Evolutionary conservation across 1,284 basidiomycete genomes (phyloP).

Genomic region (Gymnopus androsaceus): DNA sequence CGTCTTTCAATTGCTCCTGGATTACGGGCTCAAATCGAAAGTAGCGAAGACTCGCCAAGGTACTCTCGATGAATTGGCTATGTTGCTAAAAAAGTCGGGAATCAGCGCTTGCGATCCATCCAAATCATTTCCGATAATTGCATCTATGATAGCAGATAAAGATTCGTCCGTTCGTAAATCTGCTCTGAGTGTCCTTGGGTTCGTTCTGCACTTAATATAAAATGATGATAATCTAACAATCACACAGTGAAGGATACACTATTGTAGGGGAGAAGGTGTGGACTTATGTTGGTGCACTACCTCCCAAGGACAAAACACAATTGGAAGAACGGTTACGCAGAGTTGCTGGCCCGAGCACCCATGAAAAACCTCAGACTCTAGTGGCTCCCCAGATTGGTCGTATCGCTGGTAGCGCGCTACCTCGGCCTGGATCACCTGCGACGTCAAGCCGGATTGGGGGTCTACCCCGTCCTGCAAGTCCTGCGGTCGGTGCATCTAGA

Average conservation of each 20-base stretch:
- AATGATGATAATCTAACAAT: conserved; percentile 14
- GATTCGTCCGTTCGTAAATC: conserved; percentile 86
- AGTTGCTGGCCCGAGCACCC: conserved; percentile 65
- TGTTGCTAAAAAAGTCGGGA: conserved; percentile 81
- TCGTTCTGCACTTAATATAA: conserved; percentile 11
- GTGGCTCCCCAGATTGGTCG: conserved; percentile 52
- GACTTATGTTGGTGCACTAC: conserved; percentile 74
- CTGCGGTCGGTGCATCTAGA: conserved; percentile 55
- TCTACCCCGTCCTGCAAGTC: conserved; percentile 65
- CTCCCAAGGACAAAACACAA: conserved; percentile 88
- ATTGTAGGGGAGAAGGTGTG: conserved; percentile 87
- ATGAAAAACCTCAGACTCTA: conserved; percentile 45
- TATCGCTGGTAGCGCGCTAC: conserved; percentile 44
- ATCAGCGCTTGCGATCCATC: conserved; percentile 77
- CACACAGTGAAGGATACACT: conserved; percentile 74
- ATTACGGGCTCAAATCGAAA: conserved; percentile 86
- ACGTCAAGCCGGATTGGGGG: conserved; percentile 43
- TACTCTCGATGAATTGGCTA: conserved; percentile 78
- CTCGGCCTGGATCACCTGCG: conserved; percentile 61
- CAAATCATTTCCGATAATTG: conserved; percentile 81
- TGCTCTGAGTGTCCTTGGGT: conserved; percentile 77
- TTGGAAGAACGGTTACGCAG: conserved; percentile 89
- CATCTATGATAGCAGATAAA: conserved; percentile 84
- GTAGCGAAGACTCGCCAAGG: conserved; percentile 90
- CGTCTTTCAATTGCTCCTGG: conserved; percentile 84